Evolutionary conservation across 495 filamentous ascomycete genomes (phyloP), one percentile per base, ranked within the genome.

Genomic region (Cercophora sp.): DNA sequence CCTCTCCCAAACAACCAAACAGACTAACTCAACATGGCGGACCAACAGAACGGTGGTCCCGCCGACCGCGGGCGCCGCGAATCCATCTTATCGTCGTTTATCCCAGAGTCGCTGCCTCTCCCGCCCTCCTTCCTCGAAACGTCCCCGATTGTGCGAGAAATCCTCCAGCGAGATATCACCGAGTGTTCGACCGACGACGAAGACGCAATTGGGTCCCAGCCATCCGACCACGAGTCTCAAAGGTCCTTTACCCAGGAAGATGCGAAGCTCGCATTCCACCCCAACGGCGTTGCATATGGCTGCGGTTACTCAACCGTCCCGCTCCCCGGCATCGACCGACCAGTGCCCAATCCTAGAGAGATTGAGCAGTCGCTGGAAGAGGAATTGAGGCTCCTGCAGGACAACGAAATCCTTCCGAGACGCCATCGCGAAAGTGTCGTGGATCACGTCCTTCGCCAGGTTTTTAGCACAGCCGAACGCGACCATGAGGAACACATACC

Each of bases 381-480:
- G 39, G 89, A 93, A 66, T 72, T 86, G 46, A 79, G 81, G 51
- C 69, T 96, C 23, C 65, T 95, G 19, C 74, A 84, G 46, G 89
- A 95, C 60, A 93, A 92, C 59, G 73, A 84, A 59, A 64, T 93
- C 48, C 78, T 90, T 11, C 78, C 82, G 3, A 83, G 83, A 55
- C 77, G 83, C 24, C 58, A 54, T 10, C 51, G 54, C 37, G 44
- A 10, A 31, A 56, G 18, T 43, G 57, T 31, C 1, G 53, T 37
- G 6, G 52, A 52, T 0, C 65, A 66, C 19, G 31, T 73, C 20
- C 77, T 72, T 40, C 65, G 59, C 32, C 29, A 48, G n/a, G n/a
- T 71, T 6, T 74, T 75, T 49, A 72, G 72, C 54, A 69, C 74
- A 26, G 71, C 54, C 82, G 20, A 85, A 64, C 79, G 78, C 49